Evolutionary conservation across 306 rosid genomes (phyloP), one percentile per base, ranked within the genome.

Genomic region (Begonia loranthoides): DNA sequence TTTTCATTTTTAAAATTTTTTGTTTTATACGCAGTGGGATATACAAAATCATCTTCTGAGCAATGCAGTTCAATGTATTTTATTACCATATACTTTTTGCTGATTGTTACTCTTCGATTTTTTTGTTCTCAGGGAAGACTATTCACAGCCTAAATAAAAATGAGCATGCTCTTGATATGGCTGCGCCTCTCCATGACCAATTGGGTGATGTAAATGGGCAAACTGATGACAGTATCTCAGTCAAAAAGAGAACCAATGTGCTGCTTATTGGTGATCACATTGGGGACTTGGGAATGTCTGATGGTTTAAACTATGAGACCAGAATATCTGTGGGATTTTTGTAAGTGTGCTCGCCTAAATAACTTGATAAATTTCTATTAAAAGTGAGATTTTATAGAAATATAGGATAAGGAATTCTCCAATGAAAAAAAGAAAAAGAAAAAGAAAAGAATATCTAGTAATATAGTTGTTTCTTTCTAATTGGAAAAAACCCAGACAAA

Each of bases 161-260:
- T 54, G 95, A 90, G 58, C 97, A 77, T 58, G 95, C 95, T 54
- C 81, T 90, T 66, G 94, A 82, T 51, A 90, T 85, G 97, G 97
- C 92, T 53, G 82, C 76, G 12, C 94, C 94, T 65, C 70, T 85
- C 56, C 95, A 82, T 55, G 83, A 74, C 12, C 77, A 45, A 60
- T 72, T 85, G 68, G 94, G 95, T 49, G 79, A 77, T 62, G 50
- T 9, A 14, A 76, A 77, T 56, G 81, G 28, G 44, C 72, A 71
- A 51, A 56, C 55, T 61, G 51, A 72, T 60, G 87, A 66, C 63
- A 77, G 50, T 79, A 73, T 73, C 24, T 85, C 64, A 0, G 61
- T 85, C 54, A 89, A 80, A 74, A 71, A 59, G 45, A 79, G 95
- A 66, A 82, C 87, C 52, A 90, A 89, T 63, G 94, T 89, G 66